phyloP scores from a whole-genome alignment of 1,284 basidiomycete genomes.

The Papiliotrema terrestris region DNA sequence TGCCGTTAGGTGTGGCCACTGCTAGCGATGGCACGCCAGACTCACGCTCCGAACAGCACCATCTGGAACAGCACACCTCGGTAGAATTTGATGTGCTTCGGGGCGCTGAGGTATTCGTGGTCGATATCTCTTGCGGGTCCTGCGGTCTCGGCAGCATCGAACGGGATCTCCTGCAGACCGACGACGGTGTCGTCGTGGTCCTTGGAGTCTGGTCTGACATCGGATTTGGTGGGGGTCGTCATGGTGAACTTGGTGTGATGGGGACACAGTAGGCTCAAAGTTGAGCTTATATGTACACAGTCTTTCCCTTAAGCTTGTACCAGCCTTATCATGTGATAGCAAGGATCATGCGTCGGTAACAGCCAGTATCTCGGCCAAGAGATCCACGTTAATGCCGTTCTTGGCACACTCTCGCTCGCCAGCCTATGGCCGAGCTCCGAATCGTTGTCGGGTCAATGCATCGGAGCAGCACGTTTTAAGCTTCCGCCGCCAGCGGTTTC shows the following conservation, averaged over 20 bases:
- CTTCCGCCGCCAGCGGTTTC: too few relatives aligned
- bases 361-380: too few relatives aligned
- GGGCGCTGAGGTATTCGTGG: slow-evolving; percentile 15
- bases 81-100: slow-evolving; percentile 14
- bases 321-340: too few relatives aligned
- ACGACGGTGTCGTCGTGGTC: background rate
- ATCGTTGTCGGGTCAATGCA: too few relatives aligned
- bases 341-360: too few relatives aligned
- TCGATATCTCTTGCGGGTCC: slow-evolving; percentile 1
- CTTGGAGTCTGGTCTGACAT: background rate
- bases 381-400: too few relatives aligned
- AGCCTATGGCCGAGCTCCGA: too few relatives aligned
- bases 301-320: background rate
- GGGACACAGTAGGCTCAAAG: background rate
- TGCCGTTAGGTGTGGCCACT: background rate
- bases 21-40: too few relatives aligned
- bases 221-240: background rate
- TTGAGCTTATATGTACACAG: background rate
- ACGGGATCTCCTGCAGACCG: too few relatives aligned
- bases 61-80: slow-evolving; percentile 26
- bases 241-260: background rate
- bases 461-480: too few relatives aligned
- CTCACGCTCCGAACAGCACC: slow-evolving; percentile 28
- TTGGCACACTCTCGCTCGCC: too few relatives aligned
- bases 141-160: too few relatives aligned